Evolutionary conservation across 2,329 filamentous ascomycete species (phyloP).

Genomic region (Dichotomopilus funicola): DNA sequence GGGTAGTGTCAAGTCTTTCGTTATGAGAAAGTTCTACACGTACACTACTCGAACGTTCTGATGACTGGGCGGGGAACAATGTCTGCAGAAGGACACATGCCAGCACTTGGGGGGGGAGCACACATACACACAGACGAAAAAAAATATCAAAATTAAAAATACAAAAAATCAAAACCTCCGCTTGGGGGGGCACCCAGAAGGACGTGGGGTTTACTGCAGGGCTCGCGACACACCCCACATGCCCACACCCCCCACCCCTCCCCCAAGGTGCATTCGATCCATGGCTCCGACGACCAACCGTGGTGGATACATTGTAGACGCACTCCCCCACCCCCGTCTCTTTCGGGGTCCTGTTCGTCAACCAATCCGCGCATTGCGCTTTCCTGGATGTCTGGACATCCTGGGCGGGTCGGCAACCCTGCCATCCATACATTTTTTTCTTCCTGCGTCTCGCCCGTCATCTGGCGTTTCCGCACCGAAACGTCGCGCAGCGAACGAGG

Average conservation of each 20-base stretch:
- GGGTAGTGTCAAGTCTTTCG: too few relatives aligned
- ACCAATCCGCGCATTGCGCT: conserved; percentile 1
- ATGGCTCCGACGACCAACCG: conserved; percentile 4
- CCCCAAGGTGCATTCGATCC: neutral
- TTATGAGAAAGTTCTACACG: too few relatives aligned
- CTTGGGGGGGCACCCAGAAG: neutral
- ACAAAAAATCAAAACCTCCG: too few relatives aligned
- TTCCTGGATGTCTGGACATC: conserved; percentile 3
- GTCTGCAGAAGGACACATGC: too few relatives aligned
- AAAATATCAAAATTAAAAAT: neutral
- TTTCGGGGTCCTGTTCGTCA: conserved; percentile 1
- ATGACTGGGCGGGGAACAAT: too few relatives aligned
- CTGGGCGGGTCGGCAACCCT: conserved; percentile 3
- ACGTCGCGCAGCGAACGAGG: conserved; percentile 11
- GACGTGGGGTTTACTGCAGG: conserved; percentile 4
- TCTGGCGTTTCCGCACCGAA: conserved; percentile 12
- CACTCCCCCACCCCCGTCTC: conserved; percentile 7
- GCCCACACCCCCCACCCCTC: neutral
- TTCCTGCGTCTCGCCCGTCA: conserved; percentile 9
- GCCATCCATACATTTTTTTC: conserved; percentile 4
- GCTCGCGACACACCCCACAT: conserved; percentile 1
- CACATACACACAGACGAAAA: neutral
- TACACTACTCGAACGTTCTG: too few relatives aligned
- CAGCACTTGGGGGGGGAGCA: neutral
- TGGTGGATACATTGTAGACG: conserved; percentile 3